Conservation (phyloP, 306 rosid genomes). For the Vicia sativa region DNA sequence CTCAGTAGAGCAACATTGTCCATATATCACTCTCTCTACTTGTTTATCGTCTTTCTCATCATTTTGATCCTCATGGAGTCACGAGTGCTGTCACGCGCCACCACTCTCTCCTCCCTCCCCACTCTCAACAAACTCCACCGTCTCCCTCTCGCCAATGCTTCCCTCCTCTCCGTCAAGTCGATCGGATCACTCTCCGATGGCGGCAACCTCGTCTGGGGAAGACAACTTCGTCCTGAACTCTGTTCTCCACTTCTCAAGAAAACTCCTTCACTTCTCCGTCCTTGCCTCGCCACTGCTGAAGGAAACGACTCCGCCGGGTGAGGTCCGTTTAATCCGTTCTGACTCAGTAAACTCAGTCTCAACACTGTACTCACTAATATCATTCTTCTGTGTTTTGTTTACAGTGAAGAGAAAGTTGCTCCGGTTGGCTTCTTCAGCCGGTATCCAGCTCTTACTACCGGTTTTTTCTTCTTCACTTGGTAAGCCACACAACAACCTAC, state of each 20-base stretch:
- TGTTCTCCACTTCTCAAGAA: conserved; percentile 53
- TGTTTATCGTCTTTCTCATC: neutral
- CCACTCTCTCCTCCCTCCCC: conserved; percentile 51
- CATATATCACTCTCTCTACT: conserved; percentile 28
- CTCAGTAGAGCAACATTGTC: conserved; percentile 4
- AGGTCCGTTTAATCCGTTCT: conserved; percentile 97
- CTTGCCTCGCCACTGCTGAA: conserved; percentile 64
- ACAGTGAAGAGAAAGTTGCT: conserved; percentile 72
- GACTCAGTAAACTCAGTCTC: conserved; percentile 48
- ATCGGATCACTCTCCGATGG: conserved; percentile 71
- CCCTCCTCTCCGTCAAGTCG: conserved; percentile 47
- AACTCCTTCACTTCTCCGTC: conserved; percentile 46
- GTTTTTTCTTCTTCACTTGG: conserved; percentile 96
- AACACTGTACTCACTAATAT: conserved; percentile 45
- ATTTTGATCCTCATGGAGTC: conserved; percentile 66
- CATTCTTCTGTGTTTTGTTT: neutral
- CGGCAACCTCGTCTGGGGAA: conserved; percentile 82
- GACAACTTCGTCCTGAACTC: conserved; percentile 85
- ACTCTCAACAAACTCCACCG: conserved; percentile 53
- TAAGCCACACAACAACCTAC: conserved; percentile 32
- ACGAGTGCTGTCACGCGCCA: conserved; percentile 88
- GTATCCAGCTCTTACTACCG: conserved; percentile 76
- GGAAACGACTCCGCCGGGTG: conserved; percentile 99
- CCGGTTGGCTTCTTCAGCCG: conserved; percentile 62
- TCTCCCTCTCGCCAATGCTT: conserved; percentile 35